Evolutionary conservation across 306 rosid genomes (phyloP), one percentile per base, ranked within the genome.

Genomic region (Canavalia ensiformis): DNA sequence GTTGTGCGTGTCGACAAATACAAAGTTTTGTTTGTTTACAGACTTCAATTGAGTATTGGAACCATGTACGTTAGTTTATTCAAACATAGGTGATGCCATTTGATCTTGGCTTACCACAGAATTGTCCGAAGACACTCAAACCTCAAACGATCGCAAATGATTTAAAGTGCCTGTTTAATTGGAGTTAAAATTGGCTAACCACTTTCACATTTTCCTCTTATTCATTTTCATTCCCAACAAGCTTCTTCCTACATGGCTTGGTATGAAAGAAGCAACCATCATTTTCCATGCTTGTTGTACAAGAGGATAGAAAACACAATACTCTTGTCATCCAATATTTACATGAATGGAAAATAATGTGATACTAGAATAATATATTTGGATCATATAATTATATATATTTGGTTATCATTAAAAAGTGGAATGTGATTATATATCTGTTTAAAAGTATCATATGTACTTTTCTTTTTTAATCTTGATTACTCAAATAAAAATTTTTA

Each of bases 21-120:
- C 74, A 58, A 77, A 74, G 69, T 73, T 60, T 58, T 74, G 76
- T 29, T 73, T 18, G 31, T 79, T 72, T 81, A 34, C 29, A 45
- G 47, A 76, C 68, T 52, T 47, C 44, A 55, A 41, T 63, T 6
- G 12, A 52, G 55, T 64, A n/a, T 44, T 42, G 18, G 39, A 70
- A 39, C 57, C 46, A 8, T 25, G 59, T 44, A 5, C 28, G 8
- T 5, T 18, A 33, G 39, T 30, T 65, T 13, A n/a, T 47, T 59
- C 8, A 64, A 68, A 67, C 37, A 58, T 10, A 1, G 62, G 54
- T 57, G 51, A 56, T 45, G 67, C 77, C 42, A 62, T 42, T 37
- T 29, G 67, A 39, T 64, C 50, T 12, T 51, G 59, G 75, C 51
- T 3, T 18, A 66, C 55, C 47, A 56, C 55, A 42, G 8, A 75